Conservation (phyloP, 345 rosid species). For the Salix udensis region DNA sequence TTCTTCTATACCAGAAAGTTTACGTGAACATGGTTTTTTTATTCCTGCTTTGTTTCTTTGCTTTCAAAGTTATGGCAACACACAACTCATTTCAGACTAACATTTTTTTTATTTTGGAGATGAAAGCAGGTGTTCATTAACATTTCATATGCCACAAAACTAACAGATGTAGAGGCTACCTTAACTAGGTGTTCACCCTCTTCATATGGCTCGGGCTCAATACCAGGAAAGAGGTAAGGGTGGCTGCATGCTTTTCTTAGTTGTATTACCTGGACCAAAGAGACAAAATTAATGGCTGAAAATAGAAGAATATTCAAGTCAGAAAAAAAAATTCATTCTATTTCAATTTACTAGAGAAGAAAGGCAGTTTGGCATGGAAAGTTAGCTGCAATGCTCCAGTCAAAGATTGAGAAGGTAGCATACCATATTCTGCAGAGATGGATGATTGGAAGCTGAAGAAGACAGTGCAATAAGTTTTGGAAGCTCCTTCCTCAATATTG, state of each 20-base stretch:
- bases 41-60: neutral
- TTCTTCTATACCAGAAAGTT: too few species aligned
- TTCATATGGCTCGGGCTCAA: conserved; percentile 88
- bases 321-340: conserved; percentile 8
- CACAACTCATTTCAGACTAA: neutral
- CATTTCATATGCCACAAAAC: neutral
- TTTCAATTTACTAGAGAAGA: neutral
- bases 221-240: conserved; percentile 90
- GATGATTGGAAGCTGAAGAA: conserved; percentile 55
- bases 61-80: neutral
- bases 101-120: neutral
- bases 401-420: conserved; percentile 20
- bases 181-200: conserved; percentile 92
- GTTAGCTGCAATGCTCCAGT: neutral
- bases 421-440: conserved; percentile 81
- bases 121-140: neutral
- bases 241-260: conserved; percentile 91
- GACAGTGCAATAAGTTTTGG: conserved; percentile 68
- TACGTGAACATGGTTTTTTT: neutral
- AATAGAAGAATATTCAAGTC: neutral
- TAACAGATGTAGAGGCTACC: conserved; percentile 38
- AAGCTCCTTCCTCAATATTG: conserved; percentile 89
- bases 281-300: neutral
- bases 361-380: neutral
- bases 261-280: conserved; percentile 61